These are phyloP conservation scores for Westerdykella sp. DNA, from an alignment of 2,329 filamentous ascomycete genomes.

Conservation along the genomic window DNA sequence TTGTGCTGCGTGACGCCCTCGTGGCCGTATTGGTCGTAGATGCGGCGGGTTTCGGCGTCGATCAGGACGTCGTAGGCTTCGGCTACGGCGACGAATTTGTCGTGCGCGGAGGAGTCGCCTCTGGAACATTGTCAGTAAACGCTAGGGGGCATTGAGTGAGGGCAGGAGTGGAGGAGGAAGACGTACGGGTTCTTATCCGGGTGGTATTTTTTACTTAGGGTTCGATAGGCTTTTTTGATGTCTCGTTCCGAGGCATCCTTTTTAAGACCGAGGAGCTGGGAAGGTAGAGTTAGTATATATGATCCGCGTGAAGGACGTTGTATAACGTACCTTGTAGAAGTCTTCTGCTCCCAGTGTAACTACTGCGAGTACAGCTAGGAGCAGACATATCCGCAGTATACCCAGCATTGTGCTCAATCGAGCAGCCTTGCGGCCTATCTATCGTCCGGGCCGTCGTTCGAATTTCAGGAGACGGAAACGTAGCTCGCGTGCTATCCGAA, in stretches of 20 bases:
- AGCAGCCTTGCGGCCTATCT: neutral
- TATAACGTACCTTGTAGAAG: constrained; percentile 63
- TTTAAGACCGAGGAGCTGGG: constrained; percentile 71
- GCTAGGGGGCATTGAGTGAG: no score
- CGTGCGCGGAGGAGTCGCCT: constrained; percentile 69
- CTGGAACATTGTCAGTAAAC: constrained; percentile 41
- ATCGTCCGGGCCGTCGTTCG: neutral
- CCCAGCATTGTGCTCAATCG: no score
- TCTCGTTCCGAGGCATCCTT: constrained; percentile 76
- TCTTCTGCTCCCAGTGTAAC: constrained; percentile 54
- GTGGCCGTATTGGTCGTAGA: constrained; percentile 92
- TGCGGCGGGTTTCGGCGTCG: constrained; percentile 69
- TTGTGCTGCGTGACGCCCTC: constrained; percentile 82
- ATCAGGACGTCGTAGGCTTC: constrained; percentile 93
- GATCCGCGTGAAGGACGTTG: neutral
- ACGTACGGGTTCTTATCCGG: constrained; percentile 96
- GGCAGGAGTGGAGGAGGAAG: constrained; percentile 9
- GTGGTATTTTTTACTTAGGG: constrained; percentile 90
- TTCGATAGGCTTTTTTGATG: constrained; percentile 88
- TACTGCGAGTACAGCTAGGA: constrained; percentile 40
- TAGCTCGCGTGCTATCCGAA: no score
- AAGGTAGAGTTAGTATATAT: constrained; percentile 10
- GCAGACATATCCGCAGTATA: constrained; percentile 38
- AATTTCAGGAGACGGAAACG: no score
- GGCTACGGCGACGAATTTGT: constrained; percentile 89